Percentiles rank a stretch among this genome's conserved stretches.
Conservation (phyloP, 106 monocot species). For the Narthecium ossifragum region DNA sequence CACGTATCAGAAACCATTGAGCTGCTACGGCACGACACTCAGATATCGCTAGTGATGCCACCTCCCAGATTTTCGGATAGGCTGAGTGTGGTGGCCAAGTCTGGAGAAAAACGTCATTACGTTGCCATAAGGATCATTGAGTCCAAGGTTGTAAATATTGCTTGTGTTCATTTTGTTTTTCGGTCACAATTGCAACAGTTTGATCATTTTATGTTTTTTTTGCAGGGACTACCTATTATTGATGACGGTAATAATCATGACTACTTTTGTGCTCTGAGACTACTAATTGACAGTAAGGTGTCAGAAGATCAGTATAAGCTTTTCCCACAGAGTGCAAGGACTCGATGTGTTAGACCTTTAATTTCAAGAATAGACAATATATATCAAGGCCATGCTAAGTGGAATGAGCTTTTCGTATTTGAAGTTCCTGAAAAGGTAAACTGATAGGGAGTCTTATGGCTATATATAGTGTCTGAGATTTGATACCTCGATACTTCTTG, state of each 20-base stretch:
- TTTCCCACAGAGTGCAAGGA: constrained; percentile 97
- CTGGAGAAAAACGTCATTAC: constrained; percentile 57
- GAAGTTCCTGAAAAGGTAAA: constrained; percentile 87
- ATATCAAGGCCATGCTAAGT: constrained; percentile 46
- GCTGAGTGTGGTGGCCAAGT: constrained; percentile 53
- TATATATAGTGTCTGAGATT: no score
- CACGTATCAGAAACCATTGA: constrained; percentile 43
- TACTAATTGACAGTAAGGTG: constrained; percentile 52
- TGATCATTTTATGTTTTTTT: background rate
- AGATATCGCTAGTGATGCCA: constrained; percentile 48
- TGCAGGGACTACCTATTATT: constrained; percentile 69
- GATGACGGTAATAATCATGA: constrained; percentile 88
- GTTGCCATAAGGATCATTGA: constrained; percentile 78
- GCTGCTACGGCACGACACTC: constrained; percentile 42
- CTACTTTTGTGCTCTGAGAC: constrained; percentile 86
- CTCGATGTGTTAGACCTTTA: constrained; percentile 61
- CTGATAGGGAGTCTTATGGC: background rate
- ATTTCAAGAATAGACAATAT: constrained; percentile 26
- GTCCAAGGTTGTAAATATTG: constrained; percentile 43
- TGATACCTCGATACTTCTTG: no score
- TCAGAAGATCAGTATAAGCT: constrained; percentile 74
- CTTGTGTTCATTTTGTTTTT: background rate
- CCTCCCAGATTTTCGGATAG: constrained; percentile 78
- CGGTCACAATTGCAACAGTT: background rate
- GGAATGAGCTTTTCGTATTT: constrained; percentile 99